Percentiles rank a stretch among this genome's conserved stretches.
These are phyloP conservation scores for Capsicum pubescens DNA, from an alignment of 257 asterid species.

Conservation along the genomic window DNA sequence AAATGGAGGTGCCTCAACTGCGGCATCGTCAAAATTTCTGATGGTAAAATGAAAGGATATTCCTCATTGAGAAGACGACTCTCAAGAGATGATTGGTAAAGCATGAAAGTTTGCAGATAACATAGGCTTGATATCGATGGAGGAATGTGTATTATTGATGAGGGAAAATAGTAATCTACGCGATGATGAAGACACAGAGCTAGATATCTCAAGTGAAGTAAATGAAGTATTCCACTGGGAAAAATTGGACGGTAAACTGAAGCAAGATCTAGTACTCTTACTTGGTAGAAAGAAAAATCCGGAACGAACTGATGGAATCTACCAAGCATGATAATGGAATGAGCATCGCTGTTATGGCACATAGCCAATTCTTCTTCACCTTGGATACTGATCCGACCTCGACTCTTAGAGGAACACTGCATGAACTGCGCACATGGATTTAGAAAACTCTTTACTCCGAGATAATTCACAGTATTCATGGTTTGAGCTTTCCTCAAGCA, in stretches of 20 bases:
- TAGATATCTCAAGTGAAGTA: slow-evolving; percentile 27
- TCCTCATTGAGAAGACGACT: too few species aligned
- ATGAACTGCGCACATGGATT: not conserved
- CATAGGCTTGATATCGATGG: not conserved
- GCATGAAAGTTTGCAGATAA: not conserved
- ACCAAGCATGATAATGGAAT: not conserved
- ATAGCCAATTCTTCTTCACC: not conserved
- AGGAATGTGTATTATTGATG: not conserved
- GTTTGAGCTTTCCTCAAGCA: slow-evolving; percentile 30
- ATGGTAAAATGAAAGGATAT: not conserved
- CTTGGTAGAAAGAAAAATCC: not conserved
- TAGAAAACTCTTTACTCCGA: not conserved
- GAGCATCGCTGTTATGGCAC: not conserved
- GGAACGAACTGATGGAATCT: fast-evolving
- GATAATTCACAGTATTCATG: not conserved
- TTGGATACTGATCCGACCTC: not conserved
- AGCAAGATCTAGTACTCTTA: slow-evolving; percentile 28
- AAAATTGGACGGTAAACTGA: not conserved
- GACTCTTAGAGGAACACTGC: not conserved
- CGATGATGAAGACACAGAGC: not conserved
- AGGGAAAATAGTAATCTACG: not conserved
- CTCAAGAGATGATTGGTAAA: not conserved
- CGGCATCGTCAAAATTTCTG: slow-evolving; percentile 32
- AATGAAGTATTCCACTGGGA: not conserved
- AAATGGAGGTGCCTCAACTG: slow-evolving; percentile 34